Percentiles rank a stretch among this genome's conserved stretches.
Conservation (phyloP, 306 rosid genomes). For the Pueraria montana region DNA sequence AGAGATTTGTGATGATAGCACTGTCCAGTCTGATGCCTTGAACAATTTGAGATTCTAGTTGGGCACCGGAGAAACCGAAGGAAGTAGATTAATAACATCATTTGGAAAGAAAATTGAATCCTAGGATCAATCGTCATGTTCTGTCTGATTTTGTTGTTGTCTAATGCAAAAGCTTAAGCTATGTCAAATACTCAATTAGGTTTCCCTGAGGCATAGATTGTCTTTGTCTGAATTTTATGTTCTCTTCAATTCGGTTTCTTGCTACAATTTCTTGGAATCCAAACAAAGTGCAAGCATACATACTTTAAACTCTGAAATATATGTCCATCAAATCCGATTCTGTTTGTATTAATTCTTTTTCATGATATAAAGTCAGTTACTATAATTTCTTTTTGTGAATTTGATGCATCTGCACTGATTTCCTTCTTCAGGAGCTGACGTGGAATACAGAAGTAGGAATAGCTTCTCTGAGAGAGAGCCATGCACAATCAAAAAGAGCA, state of each 20-base stretch:
- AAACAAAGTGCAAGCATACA: slow-evolving; percentile 41
- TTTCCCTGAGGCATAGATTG: slow-evolving; percentile 24
- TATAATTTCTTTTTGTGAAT: slow-evolving; percentile 18
- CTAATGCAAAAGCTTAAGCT: slow-evolving; percentile 6
- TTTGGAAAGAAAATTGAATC: slow-evolving; percentile 20
- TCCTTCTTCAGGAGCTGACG: slow-evolving; percentile 75
- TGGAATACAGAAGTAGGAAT: slow-evolving; percentile 79
- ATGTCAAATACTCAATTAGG: slow-evolving; percentile 28
- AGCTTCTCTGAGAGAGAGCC: slow-evolving; percentile 99
- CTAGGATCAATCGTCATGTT: slow-evolving; percentile 43
- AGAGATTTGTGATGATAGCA: slow-evolving; percentile 12
- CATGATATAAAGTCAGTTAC: background rate
- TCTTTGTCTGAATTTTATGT: slow-evolving; percentile 28
- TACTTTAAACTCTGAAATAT: slow-evolving; percentile 35
- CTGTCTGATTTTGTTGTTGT: slow-evolving; percentile 32
- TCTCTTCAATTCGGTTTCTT: background rate
- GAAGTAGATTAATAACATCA: slow-evolving; percentile 6
- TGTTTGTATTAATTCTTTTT: background rate
- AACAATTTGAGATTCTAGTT: slow-evolving; percentile 21
- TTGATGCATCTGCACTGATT: slow-evolving; percentile 47
- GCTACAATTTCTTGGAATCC: slow-evolving; percentile 49
- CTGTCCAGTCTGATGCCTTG: slow-evolving; percentile 37
- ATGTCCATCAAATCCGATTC: slow-evolving; percentile 6
- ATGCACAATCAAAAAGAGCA: slow-evolving; percentile 91
- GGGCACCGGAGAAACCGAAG: slow-evolving; percentile 30